Evolutionary conservation across 116 monocot genomes (phyloP).

Genomic region (Cymodocea nodosa): DNA sequence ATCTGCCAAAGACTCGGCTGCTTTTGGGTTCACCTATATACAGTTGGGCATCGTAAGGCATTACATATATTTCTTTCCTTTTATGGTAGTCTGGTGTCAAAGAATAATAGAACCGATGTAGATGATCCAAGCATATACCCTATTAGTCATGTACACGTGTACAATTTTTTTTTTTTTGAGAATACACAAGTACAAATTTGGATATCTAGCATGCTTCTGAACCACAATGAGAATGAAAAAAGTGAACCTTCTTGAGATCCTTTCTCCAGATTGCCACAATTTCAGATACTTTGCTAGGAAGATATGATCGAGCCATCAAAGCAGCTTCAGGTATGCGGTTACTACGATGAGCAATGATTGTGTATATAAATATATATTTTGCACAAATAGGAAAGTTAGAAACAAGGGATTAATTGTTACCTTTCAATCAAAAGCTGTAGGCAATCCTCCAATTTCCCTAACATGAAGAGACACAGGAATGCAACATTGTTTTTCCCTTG

Average conservation of each 20-base stretch:
- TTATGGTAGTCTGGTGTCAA: too few species aligned
- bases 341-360: constrained; percentile 22
- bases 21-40: constrained; percentile 77
- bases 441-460: constrained; percentile 90
- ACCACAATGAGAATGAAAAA: neutral
- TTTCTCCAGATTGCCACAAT: constrained; percentile 84
- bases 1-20: constrained; percentile 91
- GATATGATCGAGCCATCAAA: constrained; percentile 83
- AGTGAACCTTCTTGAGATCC: constrained; percentile 69
- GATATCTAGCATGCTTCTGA: neutral
- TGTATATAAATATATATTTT: neutral
- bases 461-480: constrained; percentile 79
- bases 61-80: neutral
- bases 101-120: too few species aligned
- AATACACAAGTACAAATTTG: too few species aligned
- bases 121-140: neutral
- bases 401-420: constrained; percentile 18
- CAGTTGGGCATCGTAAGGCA: neutral
- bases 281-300: constrained; percentile 91
- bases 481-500: constrained; percentile 98
- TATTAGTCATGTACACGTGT: neutral
- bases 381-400: neutral
- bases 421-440: constrained; percentile 75
- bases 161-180: neutral
- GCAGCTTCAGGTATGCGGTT: constrained; percentile 96